A percentile compares a stretch with the other conserved stretches of the same genome.
phyloP scores from a whole-genome alignment of 345 rosid genomes.

The Citrus unshiu region DNA sequence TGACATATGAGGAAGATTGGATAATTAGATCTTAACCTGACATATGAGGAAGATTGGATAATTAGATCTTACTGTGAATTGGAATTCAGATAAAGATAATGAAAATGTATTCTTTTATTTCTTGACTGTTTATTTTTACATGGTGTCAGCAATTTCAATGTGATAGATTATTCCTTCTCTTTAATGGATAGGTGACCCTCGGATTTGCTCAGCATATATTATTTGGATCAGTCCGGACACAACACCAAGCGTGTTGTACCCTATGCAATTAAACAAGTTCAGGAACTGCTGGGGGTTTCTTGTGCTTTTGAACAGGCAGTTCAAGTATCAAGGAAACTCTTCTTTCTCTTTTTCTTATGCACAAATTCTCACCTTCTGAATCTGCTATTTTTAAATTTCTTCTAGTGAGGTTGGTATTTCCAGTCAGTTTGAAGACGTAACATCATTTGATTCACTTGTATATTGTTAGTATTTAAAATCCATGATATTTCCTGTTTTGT shows the following conservation, averaged over 20 bases:
- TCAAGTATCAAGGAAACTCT: constrained; percentile 44
- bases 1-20: too few species aligned
- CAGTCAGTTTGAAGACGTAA: background rate
- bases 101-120: background rate
- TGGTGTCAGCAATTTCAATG: constrained; percentile 1
- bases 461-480: background rate
- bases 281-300: constrained; percentile 83
- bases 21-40: too few species aligned
- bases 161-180: constrained; percentile 2
- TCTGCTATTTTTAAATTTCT: background rate
- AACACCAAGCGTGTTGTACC: constrained; percentile 72
- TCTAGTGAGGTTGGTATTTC: background rate
- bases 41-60: too few species aligned
- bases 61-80: too few species aligned
- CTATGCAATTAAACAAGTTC: constrained; percentile 82
- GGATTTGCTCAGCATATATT: constrained; percentile 65
- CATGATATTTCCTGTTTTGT: background rate
- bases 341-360: background rate
- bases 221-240: constrained; percentile 71
- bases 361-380: too few species aligned
- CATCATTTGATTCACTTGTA: background rate
- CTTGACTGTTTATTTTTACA: background rate
- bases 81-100: too few species aligned
- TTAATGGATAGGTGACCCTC: constrained; percentile 72
- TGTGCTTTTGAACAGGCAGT: constrained; percentile 91